These are phyloP conservation scores for Paecilomyces sp. DNA, from an alignment of 2,329 filamentous ascomycete species.

Conservation along the genomic window DNA sequence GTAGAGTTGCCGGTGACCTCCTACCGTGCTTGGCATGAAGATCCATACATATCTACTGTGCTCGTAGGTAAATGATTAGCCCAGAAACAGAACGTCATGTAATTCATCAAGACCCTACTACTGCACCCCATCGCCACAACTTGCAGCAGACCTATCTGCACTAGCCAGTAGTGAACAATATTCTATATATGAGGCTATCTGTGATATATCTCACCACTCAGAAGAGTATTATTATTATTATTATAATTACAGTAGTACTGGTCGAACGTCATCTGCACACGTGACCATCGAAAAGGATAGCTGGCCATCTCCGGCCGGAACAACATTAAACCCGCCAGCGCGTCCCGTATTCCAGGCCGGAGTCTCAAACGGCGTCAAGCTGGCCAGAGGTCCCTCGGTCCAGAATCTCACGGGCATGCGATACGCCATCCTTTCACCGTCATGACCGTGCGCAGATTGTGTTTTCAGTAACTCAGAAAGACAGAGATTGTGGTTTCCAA, in stretches of 20 bases:
- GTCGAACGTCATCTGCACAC: background rate
- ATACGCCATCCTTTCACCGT: background rate
- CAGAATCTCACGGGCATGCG: background rate
- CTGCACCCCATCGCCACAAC: background rate
- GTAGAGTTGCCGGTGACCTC: background rate
- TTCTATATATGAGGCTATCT: too few species aligned
- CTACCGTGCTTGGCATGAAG: background rate
- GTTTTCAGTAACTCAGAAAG: background rate
- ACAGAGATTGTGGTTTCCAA: background rate
- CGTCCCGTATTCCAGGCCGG: background rate
- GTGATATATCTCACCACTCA: too few species aligned
- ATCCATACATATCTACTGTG: background rate
- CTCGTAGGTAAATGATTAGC: background rate
- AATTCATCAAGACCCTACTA: background rate
- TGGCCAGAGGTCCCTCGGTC: background rate
- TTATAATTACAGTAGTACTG: too few species aligned
- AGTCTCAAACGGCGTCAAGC: background rate
- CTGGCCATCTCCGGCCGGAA: constrained; percentile 10
- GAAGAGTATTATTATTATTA: too few species aligned
- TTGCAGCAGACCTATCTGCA: background rate
- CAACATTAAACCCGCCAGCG: constrained; percentile 4
- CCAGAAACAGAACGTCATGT: background rate
- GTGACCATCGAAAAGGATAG: constrained; percentile 6
- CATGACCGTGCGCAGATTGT: background rate
- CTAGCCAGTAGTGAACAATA: background rate